These are phyloP conservation scores for Bondarzewia mesenterica DNA, from an alignment of 1,284 basidiomycete genomes.

Conservation along the genomic window DNA sequence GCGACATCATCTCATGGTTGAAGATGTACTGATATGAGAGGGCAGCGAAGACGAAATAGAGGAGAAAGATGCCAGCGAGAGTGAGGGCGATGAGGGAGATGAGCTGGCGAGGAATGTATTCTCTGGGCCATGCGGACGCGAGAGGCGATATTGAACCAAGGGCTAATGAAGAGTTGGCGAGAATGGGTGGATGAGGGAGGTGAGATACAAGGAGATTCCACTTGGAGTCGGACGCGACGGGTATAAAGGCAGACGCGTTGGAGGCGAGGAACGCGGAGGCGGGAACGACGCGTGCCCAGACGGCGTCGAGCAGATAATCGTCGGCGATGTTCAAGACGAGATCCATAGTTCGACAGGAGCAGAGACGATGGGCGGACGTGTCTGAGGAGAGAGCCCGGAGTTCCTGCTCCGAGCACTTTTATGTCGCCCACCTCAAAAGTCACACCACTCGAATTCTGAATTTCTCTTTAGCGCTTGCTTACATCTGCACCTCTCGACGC, in stretches of 20 bases:
- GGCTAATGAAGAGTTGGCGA: constrained; percentile 17
- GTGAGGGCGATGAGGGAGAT: constrained; percentile 74
- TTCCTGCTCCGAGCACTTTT: too few species aligned
- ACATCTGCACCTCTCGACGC: neutral
- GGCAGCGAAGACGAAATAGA: constrained; percentile 85
- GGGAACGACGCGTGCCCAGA: constrained; percentile 73
- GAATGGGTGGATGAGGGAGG: constrained; percentile 49
- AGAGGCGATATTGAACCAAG: constrained; percentile 21
- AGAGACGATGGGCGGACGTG: neutral
- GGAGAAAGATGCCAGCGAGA: constrained; percentile 68
- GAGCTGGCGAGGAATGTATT: constrained; percentile 73
- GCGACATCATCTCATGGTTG: constrained; percentile 94
- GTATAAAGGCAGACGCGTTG: constrained; percentile 19
- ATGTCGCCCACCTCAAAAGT: neutral
- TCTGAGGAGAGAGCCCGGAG: too few species aligned
- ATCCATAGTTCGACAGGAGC: constrained; percentile 81
- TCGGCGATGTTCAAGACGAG: constrained; percentile 69
- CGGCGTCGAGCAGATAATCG: constrained; percentile 67
- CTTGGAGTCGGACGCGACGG: constrained; percentile 27
- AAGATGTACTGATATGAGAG: constrained; percentile 86
- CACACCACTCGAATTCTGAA: constrained; percentile 2
- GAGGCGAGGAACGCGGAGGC: constrained; percentile 43
- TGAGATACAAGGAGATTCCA: constrained; percentile 49
- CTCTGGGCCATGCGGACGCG: constrained; percentile 71
- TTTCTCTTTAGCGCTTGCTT: neutral